Percentiles rank a stretch among this genome's conserved stretches.
phyloP scores from a whole-genome alignment of 1,139 yeast species.

The Candida sojae region DNA sequence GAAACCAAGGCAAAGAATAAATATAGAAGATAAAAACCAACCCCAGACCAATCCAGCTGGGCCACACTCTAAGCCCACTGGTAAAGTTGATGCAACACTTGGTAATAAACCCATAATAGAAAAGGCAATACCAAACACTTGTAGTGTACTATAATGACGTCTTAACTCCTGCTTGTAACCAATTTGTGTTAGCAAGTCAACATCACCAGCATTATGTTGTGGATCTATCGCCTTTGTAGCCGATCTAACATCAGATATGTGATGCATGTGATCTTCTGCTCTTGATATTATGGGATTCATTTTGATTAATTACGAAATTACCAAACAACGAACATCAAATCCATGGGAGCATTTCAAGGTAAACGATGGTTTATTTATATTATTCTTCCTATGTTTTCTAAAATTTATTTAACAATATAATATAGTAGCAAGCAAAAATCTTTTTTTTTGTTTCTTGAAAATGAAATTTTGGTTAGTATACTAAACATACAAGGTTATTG shows the following conservation, averaged over 20 bases:
- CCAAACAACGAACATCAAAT: neutral
- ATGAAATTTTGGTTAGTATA: too few species aligned
- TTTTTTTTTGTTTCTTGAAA: too few species aligned
- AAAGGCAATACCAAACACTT: slow-evolving; percentile 55
- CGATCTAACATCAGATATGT: slow-evolving; percentile 24
- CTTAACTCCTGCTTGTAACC: slow-evolving; percentile 55
- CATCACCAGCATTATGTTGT: slow-evolving; percentile 35
- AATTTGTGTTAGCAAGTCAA: slow-evolving; percentile 51
- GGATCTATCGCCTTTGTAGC: slow-evolving; percentile 30
- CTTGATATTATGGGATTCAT: slow-evolving; percentile 18
- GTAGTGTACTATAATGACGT: slow-evolving; percentile 48
- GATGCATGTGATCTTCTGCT: slow-evolving; percentile 23
- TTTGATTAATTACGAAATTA: slow-evolving; percentile 13
- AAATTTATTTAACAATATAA: too few species aligned
- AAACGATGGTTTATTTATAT: too few species aligned
- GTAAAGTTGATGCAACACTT: slow-evolving; percentile 44
- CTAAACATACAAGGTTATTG: too few species aligned
- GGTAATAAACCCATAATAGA: slow-evolving; percentile 54
- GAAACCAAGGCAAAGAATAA: slow-evolving; percentile 58
- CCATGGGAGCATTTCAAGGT: neutral
- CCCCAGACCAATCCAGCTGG: slow-evolving; percentile 64
- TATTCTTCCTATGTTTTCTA: too few species aligned
- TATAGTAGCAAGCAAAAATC: too few species aligned
- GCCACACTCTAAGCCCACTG: slow-evolving; percentile 41
- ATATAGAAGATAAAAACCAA: slow-evolving; percentile 63